Evolutionary conservation across 2,329 filamentous ascomycete genomes (phyloP).

Genomic region (Davidsoniella eucalypti): DNA sequence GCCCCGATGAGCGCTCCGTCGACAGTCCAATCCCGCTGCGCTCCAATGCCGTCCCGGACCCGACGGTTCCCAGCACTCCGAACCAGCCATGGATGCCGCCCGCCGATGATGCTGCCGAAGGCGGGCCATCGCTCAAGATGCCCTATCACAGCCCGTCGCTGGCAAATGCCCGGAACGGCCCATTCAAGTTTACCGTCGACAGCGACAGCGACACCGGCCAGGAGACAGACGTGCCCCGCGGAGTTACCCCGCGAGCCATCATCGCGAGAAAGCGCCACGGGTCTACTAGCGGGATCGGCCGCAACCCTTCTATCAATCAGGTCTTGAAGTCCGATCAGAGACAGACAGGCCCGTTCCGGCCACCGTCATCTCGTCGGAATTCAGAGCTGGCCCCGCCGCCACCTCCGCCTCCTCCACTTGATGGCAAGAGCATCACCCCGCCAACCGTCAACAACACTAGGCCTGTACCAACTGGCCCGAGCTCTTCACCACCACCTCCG

Average conservation of each 20-base stretch:
- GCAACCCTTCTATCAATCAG: neutral
- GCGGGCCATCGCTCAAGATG: too few species aligned
- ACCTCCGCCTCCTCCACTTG: conserved; percentile 2
- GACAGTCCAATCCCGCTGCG: conserved; percentile 9
- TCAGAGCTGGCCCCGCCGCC: neutral
- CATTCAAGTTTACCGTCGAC: neutral
- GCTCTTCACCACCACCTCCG: neutral
- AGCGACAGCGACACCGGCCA: neutral
- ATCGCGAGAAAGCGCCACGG: too few species aligned
- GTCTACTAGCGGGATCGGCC: neutral
- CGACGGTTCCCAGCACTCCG: conserved; percentile 7
- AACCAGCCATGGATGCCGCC: conserved; percentile 6
- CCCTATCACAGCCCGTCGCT: neutral
- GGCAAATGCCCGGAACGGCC: neutral
- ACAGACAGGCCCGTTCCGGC: neutral
- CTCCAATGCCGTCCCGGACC: conserved; percentile 5
- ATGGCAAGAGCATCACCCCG: neutral
- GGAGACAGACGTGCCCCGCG: neutral
- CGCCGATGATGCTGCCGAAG: neutral
- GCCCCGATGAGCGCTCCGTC: neutral
- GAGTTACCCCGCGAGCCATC: neutral
- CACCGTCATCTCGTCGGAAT: neutral
- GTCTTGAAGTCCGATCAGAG: neutral
- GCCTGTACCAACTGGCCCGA: neutral
- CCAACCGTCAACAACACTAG: neutral